Conservation (phyloP, 140 eudicot species). For the Oenanthe javanica region DNA sequence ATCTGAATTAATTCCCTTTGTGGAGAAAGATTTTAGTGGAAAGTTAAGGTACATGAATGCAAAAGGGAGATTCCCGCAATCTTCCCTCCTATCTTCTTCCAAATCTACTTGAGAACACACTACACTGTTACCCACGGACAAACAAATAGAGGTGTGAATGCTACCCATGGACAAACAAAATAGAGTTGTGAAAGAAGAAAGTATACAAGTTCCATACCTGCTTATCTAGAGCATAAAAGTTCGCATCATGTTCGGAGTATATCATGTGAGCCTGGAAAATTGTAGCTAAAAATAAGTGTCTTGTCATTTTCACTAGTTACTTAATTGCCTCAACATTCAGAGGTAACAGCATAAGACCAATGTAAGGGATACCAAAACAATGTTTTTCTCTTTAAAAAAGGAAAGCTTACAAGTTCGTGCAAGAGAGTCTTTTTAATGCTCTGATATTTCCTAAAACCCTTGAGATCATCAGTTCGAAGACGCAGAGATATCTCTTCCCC, state of each 20-base stretch:
- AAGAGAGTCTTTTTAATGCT: constrained; percentile 82
- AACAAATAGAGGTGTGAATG: not conserved
- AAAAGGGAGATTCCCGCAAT: not conserved
- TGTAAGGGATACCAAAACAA: not conserved
- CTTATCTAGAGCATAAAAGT: constrained; percentile 65
- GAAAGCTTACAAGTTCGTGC: constrained; percentile 76
- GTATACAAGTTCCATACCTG: constrained; percentile 43
- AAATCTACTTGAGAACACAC: not conserved
- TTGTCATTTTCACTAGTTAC: not conserved
- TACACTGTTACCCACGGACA: not conserved
- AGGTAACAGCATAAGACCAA: not conserved
- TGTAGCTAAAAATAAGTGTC: not conserved
- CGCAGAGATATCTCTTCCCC: constrained; percentile 98
- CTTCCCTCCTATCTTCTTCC: not conserved
- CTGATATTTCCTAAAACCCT: constrained; percentile 89
- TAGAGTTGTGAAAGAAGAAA: not conserved
- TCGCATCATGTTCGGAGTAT: constrained; percentile 76
- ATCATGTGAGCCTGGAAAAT: constrained; percentile 89
- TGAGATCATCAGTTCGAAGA: constrained; percentile 91
- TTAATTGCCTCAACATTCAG: not conserved
- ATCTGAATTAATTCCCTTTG: not conserved
- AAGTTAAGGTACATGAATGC: not conserved
- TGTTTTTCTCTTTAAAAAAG: not conserved
- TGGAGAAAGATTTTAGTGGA: not conserved
- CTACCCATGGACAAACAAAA: not conserved